Base-by-base conservation (phyloP, 768 basidiomycete species). In the Hygrophorus russula region DNA sequence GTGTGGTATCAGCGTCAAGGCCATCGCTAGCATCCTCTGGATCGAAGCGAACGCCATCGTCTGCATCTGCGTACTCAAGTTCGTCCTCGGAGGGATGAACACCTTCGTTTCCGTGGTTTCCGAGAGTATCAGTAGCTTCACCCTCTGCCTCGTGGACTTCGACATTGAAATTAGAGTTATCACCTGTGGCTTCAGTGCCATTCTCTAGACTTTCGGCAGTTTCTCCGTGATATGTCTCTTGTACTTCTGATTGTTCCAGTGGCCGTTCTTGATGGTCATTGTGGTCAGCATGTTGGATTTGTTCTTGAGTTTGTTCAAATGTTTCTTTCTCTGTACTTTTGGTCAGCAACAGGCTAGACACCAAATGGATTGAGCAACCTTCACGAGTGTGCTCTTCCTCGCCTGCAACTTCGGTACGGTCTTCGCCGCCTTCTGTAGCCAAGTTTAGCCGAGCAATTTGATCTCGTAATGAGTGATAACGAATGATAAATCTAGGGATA, bases 391-490 rank as follows among this genome's bases (percentile, higher is more conserved):
- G 30, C 10, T 56, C 42, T 13, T 52, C 48, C 19, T 28, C 30
- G 14, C 44, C 42, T 35, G 41, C 31, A n/a, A 36, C n/a, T 24
- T 7, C 24, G 7, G 24, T 24, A 24, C 7, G 24, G 13, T 42
- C 47, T 18, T 45, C 46, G 15, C 34, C 39, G 31, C 45, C 46
- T 34, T 42, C 43, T 28, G 51, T 46, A 32, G 45, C 45, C 5
- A 57, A 19, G 40, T 57, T 53, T 4, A 62, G 49, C 41, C 59
- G 59, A 15, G 58, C 39, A 3, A 82, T 61, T 46, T 79, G 70
- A 29, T 76, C 75, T 55, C 80, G 79, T 32, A 86, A 65, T 29
- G 67, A 53, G 44, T 76, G 78, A 53, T 80, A 86, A 37, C 78
- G 78, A 20, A 69, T 59, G 33, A 82, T 80, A 49, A 86, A 85